phyloP scores from a whole-genome alignment of 73 alveolate genomes.

The Diophrys sp. region DNA sequence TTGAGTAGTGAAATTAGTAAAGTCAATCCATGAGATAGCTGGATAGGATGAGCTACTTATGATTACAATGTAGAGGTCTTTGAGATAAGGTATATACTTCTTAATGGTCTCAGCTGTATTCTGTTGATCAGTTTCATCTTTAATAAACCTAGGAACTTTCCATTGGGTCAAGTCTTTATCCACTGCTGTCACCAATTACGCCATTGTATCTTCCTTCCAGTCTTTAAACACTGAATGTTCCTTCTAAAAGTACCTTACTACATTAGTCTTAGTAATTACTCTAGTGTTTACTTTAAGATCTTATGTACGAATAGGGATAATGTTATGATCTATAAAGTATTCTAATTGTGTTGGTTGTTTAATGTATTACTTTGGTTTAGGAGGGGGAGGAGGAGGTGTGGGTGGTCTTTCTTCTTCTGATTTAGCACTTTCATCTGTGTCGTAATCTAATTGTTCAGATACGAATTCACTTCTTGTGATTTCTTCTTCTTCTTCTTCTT shows the following conservation, averaged over 20 bases:
- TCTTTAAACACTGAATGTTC: constrained; percentile 19
- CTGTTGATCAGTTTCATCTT: constrained; percentile 43
- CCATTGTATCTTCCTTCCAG: constrained; percentile 19
- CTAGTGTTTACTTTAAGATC: background rate
- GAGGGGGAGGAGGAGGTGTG: too few relatives aligned
- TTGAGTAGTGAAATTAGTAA: constrained; percentile 5
- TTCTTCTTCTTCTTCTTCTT: too few relatives aligned
- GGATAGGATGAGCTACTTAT: constrained; percentile 26
- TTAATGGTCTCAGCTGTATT: background rate
- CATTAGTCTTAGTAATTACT: background rate
- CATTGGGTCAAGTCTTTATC: constrained; percentile 37
- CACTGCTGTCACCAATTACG: background rate
- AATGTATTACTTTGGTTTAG: background rate
- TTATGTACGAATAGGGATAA: background rate
- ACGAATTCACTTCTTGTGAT: too few relatives aligned
- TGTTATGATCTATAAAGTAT: background rate
- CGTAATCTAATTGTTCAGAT: too few relatives aligned
- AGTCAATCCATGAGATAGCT: constrained; percentile 28
- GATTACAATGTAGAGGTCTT: constrained; percentile 16
- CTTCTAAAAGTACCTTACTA: background rate
- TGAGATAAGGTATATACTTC: constrained; percentile 4
- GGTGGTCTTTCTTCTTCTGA: too few relatives aligned
- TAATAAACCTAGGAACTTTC: constrained; percentile 57
- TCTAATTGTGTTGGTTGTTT: background rate
- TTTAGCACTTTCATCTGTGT: too few relatives aligned